These are phyloP conservation scores for Nicotiana knightiana DNA, from an alignment of 257 asterid species.

Conservation along the genomic window DNA sequence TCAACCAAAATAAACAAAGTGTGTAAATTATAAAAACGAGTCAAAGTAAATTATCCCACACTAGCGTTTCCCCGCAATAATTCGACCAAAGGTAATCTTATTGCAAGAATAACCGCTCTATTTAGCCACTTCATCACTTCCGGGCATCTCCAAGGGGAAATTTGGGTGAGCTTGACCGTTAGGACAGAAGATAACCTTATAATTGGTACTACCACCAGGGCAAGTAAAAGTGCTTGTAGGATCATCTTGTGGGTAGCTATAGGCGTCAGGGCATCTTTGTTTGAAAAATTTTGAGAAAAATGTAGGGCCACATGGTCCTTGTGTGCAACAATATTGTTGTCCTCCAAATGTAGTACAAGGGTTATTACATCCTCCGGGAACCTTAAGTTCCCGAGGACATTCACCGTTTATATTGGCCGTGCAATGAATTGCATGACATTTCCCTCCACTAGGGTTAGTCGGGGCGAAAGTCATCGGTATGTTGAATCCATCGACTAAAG, in stretches of 20 bases:
- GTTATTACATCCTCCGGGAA: conserved; percentile 72
- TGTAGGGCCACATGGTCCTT: conserved; percentile 59
- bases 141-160: background rate
- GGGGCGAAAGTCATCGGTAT: conserved; percentile 35
- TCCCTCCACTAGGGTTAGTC: background rate
- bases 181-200: conserved; percentile 51
- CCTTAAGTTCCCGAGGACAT: conserved; percentile 45
- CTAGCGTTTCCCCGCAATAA: too few species aligned
- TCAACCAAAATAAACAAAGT: background rate
- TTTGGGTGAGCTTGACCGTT: conserved; percentile 1
- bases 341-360: conserved; percentile 67
- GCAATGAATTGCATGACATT: conserved; percentile 35
- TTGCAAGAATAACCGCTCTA: background rate
- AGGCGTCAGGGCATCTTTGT: conserved; percentile 50
- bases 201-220: conserved; percentile 32
- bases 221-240: conserved; percentile 47
- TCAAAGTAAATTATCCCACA: too few species aligned
- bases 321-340: conserved; percentile 60
- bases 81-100: too few species aligned
- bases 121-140: background rate
- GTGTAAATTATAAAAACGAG: background rate
- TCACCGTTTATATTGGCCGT: conserved; percentile 42
- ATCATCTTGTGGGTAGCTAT: conserved; percentile 50
- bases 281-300: conserved; percentile 46
- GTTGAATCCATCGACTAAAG: conserved; percentile 60